Evolutionary conservation across 371 early-diverging fungal species (phyloP), one percentile per base, ranked within the genome.

Genomic region (Syncephalastrum sp.): DNA sequence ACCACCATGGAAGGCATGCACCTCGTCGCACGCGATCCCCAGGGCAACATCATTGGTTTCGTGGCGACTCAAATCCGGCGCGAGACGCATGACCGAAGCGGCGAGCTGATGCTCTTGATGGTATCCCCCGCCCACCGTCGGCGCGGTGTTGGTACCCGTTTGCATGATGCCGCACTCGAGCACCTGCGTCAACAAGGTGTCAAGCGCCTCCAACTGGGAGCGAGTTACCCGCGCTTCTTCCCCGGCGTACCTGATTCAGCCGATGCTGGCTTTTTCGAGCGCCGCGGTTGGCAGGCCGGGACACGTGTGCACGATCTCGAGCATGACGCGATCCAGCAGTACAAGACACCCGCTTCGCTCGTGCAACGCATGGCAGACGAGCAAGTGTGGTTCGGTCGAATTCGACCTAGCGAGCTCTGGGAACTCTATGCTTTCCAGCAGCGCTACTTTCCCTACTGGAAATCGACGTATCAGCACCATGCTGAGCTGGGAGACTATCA

Each of bases 211-310:
- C 58, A 55, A 33, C 54, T 79, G 2, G 80, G 80, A 3, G 60
- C 77, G 21, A 71, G 64, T 2, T 72, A 72, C 57, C 80, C 80
- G 16, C 75, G 80, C n/a, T 72, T 79, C 62, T 79, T 76, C 48
- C 68, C 67, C 51, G 80, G 80, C 33, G 53, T 79, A 1, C 80
- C 77, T 17, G 45, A 56, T 49, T 41, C 64, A 44, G 21, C 19
- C 4, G 61, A 61, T 29, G 42, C 59, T 53, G 56, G 53, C 1
- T 74, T 76, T 50, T 79, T 79, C 29, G 42, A 57, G 21, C 61
- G 56, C 41, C 72, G 75, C n/a, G 77, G 80, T 16, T 79, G 69
- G 70, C 50, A 56, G 1, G n/a, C 17, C 15, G 14, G 17, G 3
- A 47, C 42, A 3, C 42, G 42, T 0, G 72, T 79, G 6, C 71